phyloP scores from a whole-genome alignment of 2,329 filamentous ascomycete genomes.

The Fusarium sp. region DNA sequence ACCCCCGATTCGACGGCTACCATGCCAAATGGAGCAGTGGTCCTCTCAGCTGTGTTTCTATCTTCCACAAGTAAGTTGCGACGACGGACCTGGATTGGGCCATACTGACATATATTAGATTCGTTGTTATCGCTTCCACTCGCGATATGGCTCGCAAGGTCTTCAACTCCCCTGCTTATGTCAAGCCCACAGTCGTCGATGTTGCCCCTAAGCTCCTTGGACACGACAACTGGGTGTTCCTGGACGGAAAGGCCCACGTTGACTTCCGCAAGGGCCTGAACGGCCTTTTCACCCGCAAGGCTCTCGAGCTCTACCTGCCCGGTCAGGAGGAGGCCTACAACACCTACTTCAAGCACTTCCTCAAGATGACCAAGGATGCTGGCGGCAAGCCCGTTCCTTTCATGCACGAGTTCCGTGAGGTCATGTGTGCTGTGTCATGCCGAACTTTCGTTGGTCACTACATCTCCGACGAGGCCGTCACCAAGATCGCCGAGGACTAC shows the following conservation, averaged over 20 bases:
- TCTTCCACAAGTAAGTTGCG: slow-evolving; percentile 91
- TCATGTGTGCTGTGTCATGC: slow-evolving; percentile 95
- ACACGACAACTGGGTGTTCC: slow-evolving; percentile 93
- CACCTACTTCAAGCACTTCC: slow-evolving; percentile 82
- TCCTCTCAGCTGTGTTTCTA: slow-evolving; percentile 93
- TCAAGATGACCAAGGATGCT: slow-evolving; percentile 78
- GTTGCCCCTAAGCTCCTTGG: slow-evolving; percentile 93
- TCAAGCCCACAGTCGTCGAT: slow-evolving; percentile 97
- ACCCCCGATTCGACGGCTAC: slow-evolving; percentile 93
- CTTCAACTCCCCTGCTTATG: slow-evolving; percentile 91
- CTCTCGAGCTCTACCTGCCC: slow-evolving; percentile 88
- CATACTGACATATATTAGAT: slow-evolving; percentile 63
- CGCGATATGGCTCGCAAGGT: slow-evolving; percentile 97
- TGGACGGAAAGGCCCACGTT: slow-evolving; percentile 93
- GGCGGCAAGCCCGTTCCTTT: slow-evolving; percentile 82
- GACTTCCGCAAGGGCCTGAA: slow-evolving; percentile 98
- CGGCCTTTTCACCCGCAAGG: slow-evolving; percentile 90
- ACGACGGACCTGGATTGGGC: background rate
- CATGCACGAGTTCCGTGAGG: slow-evolving; percentile 91
- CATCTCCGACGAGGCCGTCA: slow-evolving; percentile 87
- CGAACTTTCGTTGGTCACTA: slow-evolving; percentile 98
- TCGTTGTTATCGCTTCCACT: slow-evolving; percentile 95
- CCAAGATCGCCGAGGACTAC: slow-evolving; percentile 96
- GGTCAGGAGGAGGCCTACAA: slow-evolving; percentile 93
- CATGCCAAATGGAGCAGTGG: slow-evolving; percentile 92